These are phyloP conservation scores for Boletus subcaerulescens DNA, from an alignment of 768 basidiomycete genomes.

Conservation along the genomic window DNA sequence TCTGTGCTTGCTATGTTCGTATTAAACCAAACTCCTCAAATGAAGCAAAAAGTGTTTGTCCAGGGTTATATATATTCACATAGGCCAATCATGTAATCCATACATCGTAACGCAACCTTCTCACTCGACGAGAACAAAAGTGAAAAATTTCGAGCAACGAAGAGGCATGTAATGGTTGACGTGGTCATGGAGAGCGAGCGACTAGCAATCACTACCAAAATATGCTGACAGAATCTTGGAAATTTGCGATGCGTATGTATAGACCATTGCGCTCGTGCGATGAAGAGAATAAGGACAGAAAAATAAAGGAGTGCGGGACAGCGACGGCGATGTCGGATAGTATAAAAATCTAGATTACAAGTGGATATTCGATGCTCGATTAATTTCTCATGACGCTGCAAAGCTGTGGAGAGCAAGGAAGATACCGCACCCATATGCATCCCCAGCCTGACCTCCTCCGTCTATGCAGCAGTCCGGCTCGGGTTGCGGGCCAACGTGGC, in stretches of 20 bases:
- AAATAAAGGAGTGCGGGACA: conserved; percentile 16
- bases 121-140: not conserved
- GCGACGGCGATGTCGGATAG: conserved; percentile 15
- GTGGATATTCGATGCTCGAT: conserved; percentile 31
- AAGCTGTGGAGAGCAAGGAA: conserved; percentile 20
- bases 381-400: conserved; percentile 15
- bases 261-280: conserved; percentile 13
- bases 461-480: conserved; percentile 54
- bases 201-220: not conserved
- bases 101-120: too few relatives aligned
- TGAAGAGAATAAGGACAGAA: conserved; percentile 9
- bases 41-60: too few relatives aligned
- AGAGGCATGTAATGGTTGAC: conserved; percentile 1
- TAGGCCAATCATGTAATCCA: too few relatives aligned
- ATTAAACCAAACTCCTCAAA: too few relatives aligned
- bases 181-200: conserved; percentile 1
- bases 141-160: conserved; percentile 2
- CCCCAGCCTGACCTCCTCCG: not conserved
- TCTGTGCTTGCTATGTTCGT: too few relatives aligned
- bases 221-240: conserved; percentile 9
- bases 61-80: not conserved
- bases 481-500: conserved; percentile 76
- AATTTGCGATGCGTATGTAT: conserved; percentile 18
- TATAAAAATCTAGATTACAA: conserved; percentile 34
- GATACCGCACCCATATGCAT: conserved; percentile 21